Base-by-base conservation (phyloP, 1,284 basidiomycete genomes). In the Tilletiopsis washingtonensis region DNA sequence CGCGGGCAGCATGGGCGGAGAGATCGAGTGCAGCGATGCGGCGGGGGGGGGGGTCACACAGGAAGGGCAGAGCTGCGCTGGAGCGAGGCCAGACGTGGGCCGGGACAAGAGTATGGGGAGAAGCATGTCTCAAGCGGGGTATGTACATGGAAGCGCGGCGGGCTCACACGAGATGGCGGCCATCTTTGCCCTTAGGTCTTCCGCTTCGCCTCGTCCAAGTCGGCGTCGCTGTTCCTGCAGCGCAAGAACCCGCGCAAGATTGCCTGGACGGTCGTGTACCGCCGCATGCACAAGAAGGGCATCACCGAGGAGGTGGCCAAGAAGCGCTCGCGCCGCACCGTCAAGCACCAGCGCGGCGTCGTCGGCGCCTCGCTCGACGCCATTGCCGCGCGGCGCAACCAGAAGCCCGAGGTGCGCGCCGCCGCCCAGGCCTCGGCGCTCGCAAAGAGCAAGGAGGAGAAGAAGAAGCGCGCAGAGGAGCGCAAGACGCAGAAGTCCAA, bases 191-290 rank as follows among this genome's bases (percentile, higher is more conserved):
- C 26, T 14, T 43, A 69, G 64, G 66, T 68, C 47, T 72, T 72
- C 70, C 69, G 70, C 56, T 72, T 72, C 62, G 54, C 62, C 54
- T 60, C 61, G 42, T 66, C 62, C 47, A 72, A 72, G 84, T 86
- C 83, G 75, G 82, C 91, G 70, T 97, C 91, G 57, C 86, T 98
- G 66, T 98, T 98, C 86, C 81, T 90, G 58, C 94, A 98, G 78
- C 88, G 93, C 80, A 98, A 98, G 82, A 98, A 98, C 82, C 93
- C 94, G 50, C 88, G 93, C 76, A 97, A 98, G 84, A 91, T 98
- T 78, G 87, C 93, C 63, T 98, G 93, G 94, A 98, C 93, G 54
- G 80, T 83, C 74, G 84, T 91, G 55, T 98, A 88, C 84, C 87
- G 93, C 69, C 86, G 90, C 71, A 91, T 96, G 85, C 94, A 98